Evolutionary conservation across 2,329 filamentous ascomycete genomes (phyloP).

Genomic region (Ophiostoma populinum): DNA sequence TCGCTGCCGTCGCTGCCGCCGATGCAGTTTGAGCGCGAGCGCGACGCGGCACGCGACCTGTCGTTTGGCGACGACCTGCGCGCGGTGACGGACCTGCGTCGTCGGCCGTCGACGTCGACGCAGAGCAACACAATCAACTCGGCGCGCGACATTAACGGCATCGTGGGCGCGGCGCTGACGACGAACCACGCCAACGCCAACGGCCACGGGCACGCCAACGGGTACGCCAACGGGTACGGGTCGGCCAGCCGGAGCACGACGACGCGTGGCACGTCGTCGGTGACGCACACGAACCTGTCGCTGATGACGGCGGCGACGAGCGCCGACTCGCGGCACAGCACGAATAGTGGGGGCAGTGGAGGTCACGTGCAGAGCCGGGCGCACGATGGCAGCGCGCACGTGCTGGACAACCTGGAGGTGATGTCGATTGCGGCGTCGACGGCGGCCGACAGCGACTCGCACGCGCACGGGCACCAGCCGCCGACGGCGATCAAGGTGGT

Average conservation of each 20-base stretch:
- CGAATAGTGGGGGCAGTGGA: not conserved
- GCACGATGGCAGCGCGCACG: not conserved
- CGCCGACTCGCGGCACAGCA: constrained; percentile 6
- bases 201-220: not conserved
- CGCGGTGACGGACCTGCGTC: constrained; percentile 10
- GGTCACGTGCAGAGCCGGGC: not conserved
- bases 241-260: constrained; percentile 1
- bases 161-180: constrained; percentile 6
- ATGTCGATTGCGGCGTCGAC: constrained; percentile 10
- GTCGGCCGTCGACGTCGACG: constrained; percentile 14
- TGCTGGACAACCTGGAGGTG: constrained; percentile 9
- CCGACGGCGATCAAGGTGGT: constrained; percentile 24
- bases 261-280: constrained; percentile 6
- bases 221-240: not conserved
- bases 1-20: constrained; percentile 9
- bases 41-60: constrained; percentile 9
- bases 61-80: constrained; percentile 10
- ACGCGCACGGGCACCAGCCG: constrained; percentile 14
- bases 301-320: constrained; percentile 6
- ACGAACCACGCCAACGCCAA: not conserved
- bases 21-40: constrained; percentile 10
- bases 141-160: constrained; percentile 7
- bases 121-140: constrained; percentile 13
- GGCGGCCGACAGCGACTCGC: constrained; percentile 14
- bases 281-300: not conserved